Conservation (phyloP, 2,329 filamentous ascomycete genomes). For the Aspergillus hiratsukae region DNA sequence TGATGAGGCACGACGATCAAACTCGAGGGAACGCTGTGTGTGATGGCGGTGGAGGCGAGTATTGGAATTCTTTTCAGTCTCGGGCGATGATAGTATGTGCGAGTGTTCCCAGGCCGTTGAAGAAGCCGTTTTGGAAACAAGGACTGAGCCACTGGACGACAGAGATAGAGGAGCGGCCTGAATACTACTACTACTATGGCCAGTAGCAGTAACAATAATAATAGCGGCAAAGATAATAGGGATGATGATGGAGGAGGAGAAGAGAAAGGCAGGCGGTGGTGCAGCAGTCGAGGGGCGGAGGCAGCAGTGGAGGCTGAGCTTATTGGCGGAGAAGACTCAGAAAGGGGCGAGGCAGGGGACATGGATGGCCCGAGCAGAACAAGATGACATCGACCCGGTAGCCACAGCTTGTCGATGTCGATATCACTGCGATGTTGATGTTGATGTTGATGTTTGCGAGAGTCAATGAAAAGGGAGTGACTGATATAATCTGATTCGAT, state of each 20-base stretch:
- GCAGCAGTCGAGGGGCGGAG: constrained; percentile 1
- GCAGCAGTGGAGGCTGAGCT: constrained; percentile 1
- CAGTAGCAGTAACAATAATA: not conserved
- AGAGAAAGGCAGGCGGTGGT: constrained; percentile 5
- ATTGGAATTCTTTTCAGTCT: constrained; percentile 29
- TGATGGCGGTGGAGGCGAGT: constrained; percentile 9
- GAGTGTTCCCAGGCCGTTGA: constrained; percentile 13
- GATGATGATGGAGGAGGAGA: constrained; percentile 4
- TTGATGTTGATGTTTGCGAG: not conserved
- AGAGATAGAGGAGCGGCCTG: constrained; percentile 1
- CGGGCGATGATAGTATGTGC: constrained; percentile 34
- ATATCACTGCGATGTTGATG: too few species aligned
- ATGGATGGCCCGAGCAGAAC: constrained; percentile 11
- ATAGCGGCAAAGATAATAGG: not conserved
- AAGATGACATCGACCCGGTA: not conserved
- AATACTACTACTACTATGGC: not conserved
- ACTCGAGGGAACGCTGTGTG: constrained; percentile 12
- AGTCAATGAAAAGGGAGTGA: not conserved
- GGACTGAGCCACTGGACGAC: constrained; percentile 5
- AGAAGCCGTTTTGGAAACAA: constrained; percentile 25
- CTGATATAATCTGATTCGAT: not conserved
- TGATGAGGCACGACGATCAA: constrained; percentile 9
- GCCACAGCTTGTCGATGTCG: too few species aligned
- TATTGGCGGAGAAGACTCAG: constrained; percentile 19
- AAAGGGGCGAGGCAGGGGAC: constrained; percentile 23